phyloP scores from a whole-genome alignment of 2,329 filamentous ascomycete genomes.

The Diplodia scrobiculata region DNA sequence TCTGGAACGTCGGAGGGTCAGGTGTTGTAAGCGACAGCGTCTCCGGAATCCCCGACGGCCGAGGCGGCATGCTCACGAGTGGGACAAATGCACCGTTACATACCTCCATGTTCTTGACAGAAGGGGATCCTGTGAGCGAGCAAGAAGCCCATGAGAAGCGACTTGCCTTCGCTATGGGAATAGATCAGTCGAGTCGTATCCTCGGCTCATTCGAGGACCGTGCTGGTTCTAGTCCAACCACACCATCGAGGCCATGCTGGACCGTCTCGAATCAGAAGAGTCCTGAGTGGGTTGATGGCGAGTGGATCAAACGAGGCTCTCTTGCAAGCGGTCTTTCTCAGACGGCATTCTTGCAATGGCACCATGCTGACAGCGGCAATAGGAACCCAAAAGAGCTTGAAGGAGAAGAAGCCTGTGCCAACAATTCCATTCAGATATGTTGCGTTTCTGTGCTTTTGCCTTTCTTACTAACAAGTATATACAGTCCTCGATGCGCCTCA shows the following conservation, averaged over 20 bases:
- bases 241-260: neutral
- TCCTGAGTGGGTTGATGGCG: slow-evolving; percentile 47
- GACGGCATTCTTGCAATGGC: neutral
- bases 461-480: slow-evolving; percentile 39
- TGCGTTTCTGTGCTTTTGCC: neutral
- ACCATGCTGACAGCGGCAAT: slow-evolving; percentile 31
- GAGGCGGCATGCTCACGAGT: slow-evolving; percentile 65
- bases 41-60: slow-evolving; percentile 60
- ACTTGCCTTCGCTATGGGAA: slow-evolving; percentile 76
- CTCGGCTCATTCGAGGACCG: slow-evolving; percentile 48
- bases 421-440: slow-evolving; percentile 75
- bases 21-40: slow-evolving; percentile 59
- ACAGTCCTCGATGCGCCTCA: slow-evolving; percentile 85
- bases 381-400: slow-evolving; percentile 37
- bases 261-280: slow-evolving; percentile 1
- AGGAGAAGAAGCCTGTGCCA: slow-evolving; percentile 56
- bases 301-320: slow-evolving; percentile 45
- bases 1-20: slow-evolving; percentile 77
- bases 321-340: slow-evolving; percentile 35
- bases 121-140: slow-evolving; percentile 59
- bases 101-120: slow-evolving; percentile 58
- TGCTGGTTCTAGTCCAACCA: slow-evolving; percentile 1
- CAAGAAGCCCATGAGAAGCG: slow-evolving; percentile 70
- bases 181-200: slow-evolving; percentile 69
- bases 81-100: slow-evolving; percentile 71